A percentile compares a stretch with the other conserved stretches of the same genome.
Conservation (phyloP, 2,329 filamentous ascomycete species). For the Elsinoe perseae region DNA sequence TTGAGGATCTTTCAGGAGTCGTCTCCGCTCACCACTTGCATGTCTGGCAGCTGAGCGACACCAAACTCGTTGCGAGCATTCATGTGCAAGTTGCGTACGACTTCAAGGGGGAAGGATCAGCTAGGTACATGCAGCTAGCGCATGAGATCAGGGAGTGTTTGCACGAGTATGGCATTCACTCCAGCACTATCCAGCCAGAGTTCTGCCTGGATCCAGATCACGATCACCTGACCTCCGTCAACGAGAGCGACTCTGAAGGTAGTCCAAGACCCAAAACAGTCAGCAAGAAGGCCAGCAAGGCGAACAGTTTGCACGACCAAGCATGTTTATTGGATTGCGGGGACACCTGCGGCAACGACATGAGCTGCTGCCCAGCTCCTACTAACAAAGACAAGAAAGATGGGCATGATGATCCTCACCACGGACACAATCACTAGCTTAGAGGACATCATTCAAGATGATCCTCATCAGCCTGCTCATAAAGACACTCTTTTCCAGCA, state of each 20-base stretch:
- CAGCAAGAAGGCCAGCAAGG: slow-evolving; percentile 30
- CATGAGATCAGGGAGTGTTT: slow-evolving; percentile 76
- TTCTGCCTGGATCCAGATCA: slow-evolving; percentile 46
- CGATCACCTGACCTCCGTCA: slow-evolving; percentile 33
- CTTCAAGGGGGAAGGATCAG: slow-evolving; percentile 68
- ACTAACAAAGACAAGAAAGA: slow-evolving; percentile 17
- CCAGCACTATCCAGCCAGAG: slow-evolving; percentile 93
- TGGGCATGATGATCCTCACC: slow-evolving; percentile 19
- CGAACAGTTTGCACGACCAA: slow-evolving; percentile 26
- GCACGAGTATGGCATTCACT: slow-evolving; percentile 93
- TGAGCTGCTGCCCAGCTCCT: slow-evolving; percentile 34
- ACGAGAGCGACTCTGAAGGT: slow-evolving; percentile 25
- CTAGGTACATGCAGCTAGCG: slow-evolving; percentile 84
- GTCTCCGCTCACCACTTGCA: slow-evolving; percentile 91
- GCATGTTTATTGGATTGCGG: slow-evolving; percentile 39
- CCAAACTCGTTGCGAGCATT: slow-evolving; percentile 85
- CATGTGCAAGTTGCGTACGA: slow-evolving; percentile 90
- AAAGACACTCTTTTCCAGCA: background rate
- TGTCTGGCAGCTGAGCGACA: slow-evolving; percentile 95
- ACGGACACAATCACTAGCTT: slow-evolving; percentile 32
- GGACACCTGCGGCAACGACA: slow-evolving; percentile 36
- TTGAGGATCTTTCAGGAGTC: slow-evolving; percentile 74
- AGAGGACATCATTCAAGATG: background rate
- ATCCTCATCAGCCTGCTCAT: too few relatives aligned
- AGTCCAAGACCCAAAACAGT: slow-evolving; percentile 28